Evolutionary conservation across 1,284 basidiomycete species (phyloP).

Genomic region (Cryptococcus sp.): DNA sequence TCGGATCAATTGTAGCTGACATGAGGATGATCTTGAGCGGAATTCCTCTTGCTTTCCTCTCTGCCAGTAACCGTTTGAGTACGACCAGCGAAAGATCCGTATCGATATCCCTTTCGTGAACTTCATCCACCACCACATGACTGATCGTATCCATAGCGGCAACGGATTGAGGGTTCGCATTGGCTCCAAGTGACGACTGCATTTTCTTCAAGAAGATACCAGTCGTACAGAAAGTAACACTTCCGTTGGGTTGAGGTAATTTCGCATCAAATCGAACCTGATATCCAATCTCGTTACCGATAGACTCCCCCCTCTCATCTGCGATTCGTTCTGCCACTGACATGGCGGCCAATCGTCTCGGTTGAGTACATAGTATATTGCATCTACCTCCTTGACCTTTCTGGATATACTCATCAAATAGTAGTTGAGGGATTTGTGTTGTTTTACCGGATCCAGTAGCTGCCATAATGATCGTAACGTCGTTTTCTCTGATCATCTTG

Average conservation of each 20-base stretch:
- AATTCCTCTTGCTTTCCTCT: constrained; percentile 66
- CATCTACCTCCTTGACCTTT: constrained; percentile 74
- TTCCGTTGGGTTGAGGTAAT: constrained; percentile 72
- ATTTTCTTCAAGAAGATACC: constrained; percentile 85
- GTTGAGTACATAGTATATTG: constrained; percentile 92
- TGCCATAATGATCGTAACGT: constrained; percentile 90
- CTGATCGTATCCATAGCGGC: constrained; percentile 71
- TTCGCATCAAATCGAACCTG: constrained; percentile 88
- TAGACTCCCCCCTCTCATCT: constrained; percentile 73
- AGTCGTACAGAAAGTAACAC: constrained; percentile 88
- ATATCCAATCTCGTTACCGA: constrained; percentile 77
- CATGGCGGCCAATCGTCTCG: constrained; percentile 85
- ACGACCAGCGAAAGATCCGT: constrained; percentile 89
- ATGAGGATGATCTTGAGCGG: constrained; percentile 88
- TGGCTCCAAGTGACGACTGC: constrained; percentile 65
- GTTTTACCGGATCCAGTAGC: constrained; percentile 95
- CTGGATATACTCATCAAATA: constrained; percentile 80
- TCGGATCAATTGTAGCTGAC: constrained; percentile 92
- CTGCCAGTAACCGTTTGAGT: constrained; percentile 75
- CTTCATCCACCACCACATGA: constrained; percentile 92
- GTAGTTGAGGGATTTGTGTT: constrained; percentile 89
- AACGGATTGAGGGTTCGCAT: constrained; percentile 22
- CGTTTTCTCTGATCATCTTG: constrained; percentile 67
- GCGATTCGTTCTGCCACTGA: constrained; percentile 90
- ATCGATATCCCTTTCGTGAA: constrained; percentile 93